These are phyloP conservation scores for Scalesia atractyloides DNA, from an alignment of 129 eudicot species.

Conservation along the genomic window DNA sequence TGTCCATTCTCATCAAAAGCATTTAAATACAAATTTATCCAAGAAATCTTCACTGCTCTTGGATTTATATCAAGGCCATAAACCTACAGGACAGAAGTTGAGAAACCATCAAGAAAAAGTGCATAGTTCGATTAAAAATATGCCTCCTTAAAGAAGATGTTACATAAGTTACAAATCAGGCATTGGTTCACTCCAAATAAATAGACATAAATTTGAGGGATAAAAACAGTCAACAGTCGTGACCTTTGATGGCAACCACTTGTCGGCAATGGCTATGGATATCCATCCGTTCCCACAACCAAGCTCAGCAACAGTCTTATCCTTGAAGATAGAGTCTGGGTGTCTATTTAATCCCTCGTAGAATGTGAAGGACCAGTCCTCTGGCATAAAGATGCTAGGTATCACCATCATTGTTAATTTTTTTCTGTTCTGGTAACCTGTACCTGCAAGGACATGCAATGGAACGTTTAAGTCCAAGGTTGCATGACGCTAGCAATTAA, in stretches of 20 bases:
- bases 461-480: background rate
- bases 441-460: constrained; percentile 16
- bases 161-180: background rate
- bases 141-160: constrained; percentile 1
- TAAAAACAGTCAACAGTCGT: background rate
- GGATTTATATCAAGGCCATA: constrained; percentile 99
- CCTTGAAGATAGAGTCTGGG: constrained; percentile 88
- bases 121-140: constrained; percentile 7
- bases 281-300: constrained; percentile 99
- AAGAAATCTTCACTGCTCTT: constrained; percentile 88
- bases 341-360: constrained; percentile 91
- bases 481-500: background rate
- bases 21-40: constrained; percentile 92
- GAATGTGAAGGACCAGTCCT: constrained; percentile 96
- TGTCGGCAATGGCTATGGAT: constrained; percentile 96
- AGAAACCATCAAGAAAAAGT: constrained; percentile 4
- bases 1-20: constrained; percentile 92
- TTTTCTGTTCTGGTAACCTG: constrained; percentile 69
- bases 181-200: background rate
- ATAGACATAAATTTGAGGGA: constrained; percentile 11
- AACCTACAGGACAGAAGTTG: constrained; percentile 50
- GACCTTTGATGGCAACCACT: constrained; percentile 71
- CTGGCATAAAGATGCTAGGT: constrained; percentile 96
- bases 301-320: constrained; percentile 88
- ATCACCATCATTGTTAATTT: constrained; percentile 94